Evolutionary conservation across 1,284 basidiomycete species (phyloP).

Genomic region (Mycosarcoma maydis): DNA sequence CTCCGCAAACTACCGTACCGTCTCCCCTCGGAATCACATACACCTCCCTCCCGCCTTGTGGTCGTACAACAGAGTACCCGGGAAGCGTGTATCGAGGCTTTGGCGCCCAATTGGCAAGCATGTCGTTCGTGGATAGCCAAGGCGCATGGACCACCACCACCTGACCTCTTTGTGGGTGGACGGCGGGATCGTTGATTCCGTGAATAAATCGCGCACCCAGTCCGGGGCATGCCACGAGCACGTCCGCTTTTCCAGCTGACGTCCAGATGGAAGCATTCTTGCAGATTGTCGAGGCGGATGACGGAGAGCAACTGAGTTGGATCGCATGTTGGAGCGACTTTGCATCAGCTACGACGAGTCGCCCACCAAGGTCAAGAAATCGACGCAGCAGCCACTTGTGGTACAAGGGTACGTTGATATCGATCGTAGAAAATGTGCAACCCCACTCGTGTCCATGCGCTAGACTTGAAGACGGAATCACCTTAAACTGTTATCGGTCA

Average conservation of each 20-base stretch:
- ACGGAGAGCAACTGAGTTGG: background rate
- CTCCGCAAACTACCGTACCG: conserved; percentile 55
- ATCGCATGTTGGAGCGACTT: conserved; percentile 13
- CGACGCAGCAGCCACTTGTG: conserved; percentile 38
- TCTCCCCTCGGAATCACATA: conserved; percentile 60
- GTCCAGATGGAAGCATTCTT: background rate
- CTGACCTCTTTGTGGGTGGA: conserved; percentile 55
- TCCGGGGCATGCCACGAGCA: conserved; percentile 46
- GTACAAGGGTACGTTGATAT: conserved; percentile 58
- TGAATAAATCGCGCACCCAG: conserved; percentile 43
- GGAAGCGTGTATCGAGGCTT: conserved; percentile 12
- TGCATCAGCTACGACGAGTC: conserved; percentile 22
- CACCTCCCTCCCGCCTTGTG: conserved; percentile 46
- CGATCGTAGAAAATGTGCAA: conserved; percentile 52
- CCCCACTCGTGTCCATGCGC: conserved; percentile 20
- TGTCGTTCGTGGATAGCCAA: conserved; percentile 32
- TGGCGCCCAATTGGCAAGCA: background rate
- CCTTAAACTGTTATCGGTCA: conserved; percentile 21
- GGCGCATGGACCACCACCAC: conserved; percentile 55
- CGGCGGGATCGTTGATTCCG: conserved; percentile 35
- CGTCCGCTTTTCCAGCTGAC: conserved; percentile 1
- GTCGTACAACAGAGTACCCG: conserved; percentile 29
- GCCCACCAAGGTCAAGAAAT: conserved; percentile 49
- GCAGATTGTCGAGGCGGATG: background rate
- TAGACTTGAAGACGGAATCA: conserved; percentile 13